These are phyloP conservation scores for Candida silvatica DNA, from an alignment of 805 yeast species.

Conservation along the genomic window DNA sequence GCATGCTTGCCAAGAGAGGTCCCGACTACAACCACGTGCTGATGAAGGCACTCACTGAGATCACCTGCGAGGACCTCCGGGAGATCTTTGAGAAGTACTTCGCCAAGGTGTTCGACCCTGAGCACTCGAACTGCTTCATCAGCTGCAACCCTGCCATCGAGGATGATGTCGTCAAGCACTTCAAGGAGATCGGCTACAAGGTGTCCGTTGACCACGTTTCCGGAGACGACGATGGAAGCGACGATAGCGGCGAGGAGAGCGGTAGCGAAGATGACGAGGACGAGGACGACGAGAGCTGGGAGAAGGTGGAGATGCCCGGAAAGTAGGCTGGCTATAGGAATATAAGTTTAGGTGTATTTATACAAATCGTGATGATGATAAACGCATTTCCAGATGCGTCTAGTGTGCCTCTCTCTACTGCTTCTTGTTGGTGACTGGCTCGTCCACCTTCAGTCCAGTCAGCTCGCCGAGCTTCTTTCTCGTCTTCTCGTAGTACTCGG, in stretches of 20 bases:
- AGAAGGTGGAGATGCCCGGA: slow-evolving; percentile 6
- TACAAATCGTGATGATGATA: neutral
- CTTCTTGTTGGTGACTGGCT: slow-evolving; percentile 45
- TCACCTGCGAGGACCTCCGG: slow-evolving; percentile 46
- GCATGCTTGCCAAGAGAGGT: slow-evolving; percentile 62
- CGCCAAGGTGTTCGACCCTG: slow-evolving; percentile 52
- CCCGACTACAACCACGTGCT: slow-evolving; percentile 49
- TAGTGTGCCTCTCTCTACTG: slow-evolving; percentile 14
- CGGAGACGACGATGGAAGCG: slow-evolving; percentile 15
- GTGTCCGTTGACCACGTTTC: slow-evolving; percentile 49
- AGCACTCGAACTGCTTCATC: slow-evolving; percentile 51
- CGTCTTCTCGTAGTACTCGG: slow-evolving; percentile 23
- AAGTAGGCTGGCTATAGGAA: slow-evolving; percentile 3
- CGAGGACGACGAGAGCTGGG: slow-evolving; percentile 13
- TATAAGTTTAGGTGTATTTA: neutral
- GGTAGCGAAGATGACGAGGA: slow-evolving; percentile 20
- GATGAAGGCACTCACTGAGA: slow-evolving; percentile 41
- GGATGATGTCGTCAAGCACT: slow-evolving; percentile 35
- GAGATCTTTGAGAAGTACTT: slow-evolving; percentile 49
- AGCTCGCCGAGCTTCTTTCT: slow-evolving; percentile 38
- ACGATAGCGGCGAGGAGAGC: slow-evolving; percentile 15
- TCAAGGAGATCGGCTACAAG: slow-evolving; percentile 46
- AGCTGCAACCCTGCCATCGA: slow-evolving; percentile 66
- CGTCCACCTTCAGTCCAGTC: slow-evolving; percentile 66
- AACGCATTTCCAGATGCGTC: neutral